Percentiles rank a stretch among this genome's conserved stretches.
Evolutionary conservation across 495 filamentous ascomycete genomes (phyloP).

Genomic region (Elasticomyces elasticus): DNA sequence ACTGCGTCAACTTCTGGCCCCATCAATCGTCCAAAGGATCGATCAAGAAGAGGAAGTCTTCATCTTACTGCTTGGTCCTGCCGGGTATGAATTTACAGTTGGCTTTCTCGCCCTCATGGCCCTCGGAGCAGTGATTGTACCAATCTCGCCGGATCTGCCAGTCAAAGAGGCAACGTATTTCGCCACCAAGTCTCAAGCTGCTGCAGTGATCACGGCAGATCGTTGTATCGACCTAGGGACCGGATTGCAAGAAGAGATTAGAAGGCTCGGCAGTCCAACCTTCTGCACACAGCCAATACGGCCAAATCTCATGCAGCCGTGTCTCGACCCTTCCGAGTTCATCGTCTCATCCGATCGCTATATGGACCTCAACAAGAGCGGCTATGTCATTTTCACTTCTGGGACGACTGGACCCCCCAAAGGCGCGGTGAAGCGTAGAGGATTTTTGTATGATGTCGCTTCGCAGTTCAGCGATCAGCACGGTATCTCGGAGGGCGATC

Average conservation of each 20-base stretch:
- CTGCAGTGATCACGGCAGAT: slow-evolving; percentile 22
- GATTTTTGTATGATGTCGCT: slow-evolving; percentile 25
- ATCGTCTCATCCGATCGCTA: slow-evolving; percentile 24
- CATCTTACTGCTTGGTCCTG: slow-evolving; percentile 35
- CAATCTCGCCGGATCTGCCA: slow-evolving; percentile 26
- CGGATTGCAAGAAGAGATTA: slow-evolving; percentile 4
- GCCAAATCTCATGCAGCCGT: slow-evolving; percentile 14
- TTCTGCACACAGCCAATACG: slow-evolving; percentile 19
- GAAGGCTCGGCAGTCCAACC: slow-evolving; percentile 6
- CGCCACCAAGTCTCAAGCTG: slow-evolving; percentile 24
- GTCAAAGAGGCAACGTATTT: slow-evolving; percentile 38
- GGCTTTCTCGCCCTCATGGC: slow-evolving; percentile 37
- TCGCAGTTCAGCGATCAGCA: slow-evolving; percentile 25
- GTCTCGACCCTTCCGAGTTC: slow-evolving; percentile 19
- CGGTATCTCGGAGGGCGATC: slow-evolving; percentile 21
- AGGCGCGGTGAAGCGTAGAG: slow-evolving; percentile 30
- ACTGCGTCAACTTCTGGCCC: slow-evolving; percentile 13
- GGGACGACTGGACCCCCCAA: slow-evolving; percentile 34
- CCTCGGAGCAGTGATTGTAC: slow-evolving; percentile 32
- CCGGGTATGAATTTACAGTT: slow-evolving; percentile 40
- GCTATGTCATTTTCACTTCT: slow-evolving; percentile 31
- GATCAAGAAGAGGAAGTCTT: slow-evolving; percentile 34
- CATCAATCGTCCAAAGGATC: slow-evolving; percentile 15
- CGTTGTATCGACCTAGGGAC: slow-evolving; percentile 19
- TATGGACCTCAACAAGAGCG: slow-evolving; percentile 26